phyloP scores from a whole-genome alignment of 352 stramenopile species.

The Pythium scleroteichum region DNA sequence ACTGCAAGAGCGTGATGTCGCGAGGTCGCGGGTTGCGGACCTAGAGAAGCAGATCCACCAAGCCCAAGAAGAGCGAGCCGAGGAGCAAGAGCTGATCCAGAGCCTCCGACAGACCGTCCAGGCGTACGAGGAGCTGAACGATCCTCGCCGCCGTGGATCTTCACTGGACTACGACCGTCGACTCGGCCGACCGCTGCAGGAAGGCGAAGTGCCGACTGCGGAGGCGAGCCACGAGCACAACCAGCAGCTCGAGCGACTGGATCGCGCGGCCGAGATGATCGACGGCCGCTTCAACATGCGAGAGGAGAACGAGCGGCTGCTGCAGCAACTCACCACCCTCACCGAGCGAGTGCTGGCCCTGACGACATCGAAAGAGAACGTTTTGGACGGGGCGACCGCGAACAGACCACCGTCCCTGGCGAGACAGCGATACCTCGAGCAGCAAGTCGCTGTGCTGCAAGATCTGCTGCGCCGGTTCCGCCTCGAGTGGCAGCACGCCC shows the following conservation, averaged over 20 bases:
- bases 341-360: conserved; percentile 34
- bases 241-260: conserved; percentile 19
- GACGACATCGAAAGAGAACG: background rate
- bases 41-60: conserved; percentile 32
- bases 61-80: conserved; percentile 35
- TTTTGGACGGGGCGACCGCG: background rate
- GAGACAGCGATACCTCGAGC: conserved; percentile 43
- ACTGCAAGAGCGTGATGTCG: conserved; percentile 35
- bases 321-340: conserved; percentile 41
- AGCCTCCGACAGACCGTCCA: conserved; percentile 60
- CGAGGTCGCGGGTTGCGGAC: conserved; percentile 30
- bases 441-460: conserved; percentile 50
- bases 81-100: conserved; percentile 59
- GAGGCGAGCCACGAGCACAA: conserved; percentile 8
- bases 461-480: conserved; percentile 52
- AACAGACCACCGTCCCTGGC: conserved; percentile 7
- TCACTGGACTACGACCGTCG: conserved; percentile 7
- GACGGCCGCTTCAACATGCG: conserved; percentile 36
- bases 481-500: conserved; percentile 53
- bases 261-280: conserved; percentile 28
- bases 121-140: conserved; percentile 61
- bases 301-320: conserved; percentile 52
- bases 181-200: conserved; percentile 5
- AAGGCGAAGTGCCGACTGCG: conserved; percentile 1
- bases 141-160: conserved; percentile 29